Conservation (phyloP, 2,329 filamentous ascomycete species). For the Fusarium sp. region DNA sequence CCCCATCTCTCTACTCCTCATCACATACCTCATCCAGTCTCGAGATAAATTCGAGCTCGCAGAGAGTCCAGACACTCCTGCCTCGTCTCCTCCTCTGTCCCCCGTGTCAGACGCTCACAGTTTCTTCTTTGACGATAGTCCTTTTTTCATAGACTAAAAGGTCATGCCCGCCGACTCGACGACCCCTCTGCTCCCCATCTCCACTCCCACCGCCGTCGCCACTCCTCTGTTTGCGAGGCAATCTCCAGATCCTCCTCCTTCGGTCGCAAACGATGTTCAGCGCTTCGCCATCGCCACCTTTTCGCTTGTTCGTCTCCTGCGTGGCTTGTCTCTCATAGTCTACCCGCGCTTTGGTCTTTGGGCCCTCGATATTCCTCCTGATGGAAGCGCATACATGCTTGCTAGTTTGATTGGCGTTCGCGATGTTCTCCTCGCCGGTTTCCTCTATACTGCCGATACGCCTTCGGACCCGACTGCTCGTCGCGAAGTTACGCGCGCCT, state of each 20-base stretch:
- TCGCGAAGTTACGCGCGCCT: constrained; percentile 46
- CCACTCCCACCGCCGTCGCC: constrained; percentile 37
- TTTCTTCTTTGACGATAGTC: neutral
- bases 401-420: constrained; percentile 48
- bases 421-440: constrained; percentile 46
- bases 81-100: constrained; percentile 1
- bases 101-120: neutral
- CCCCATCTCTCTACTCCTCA: constrained; percentile 16
- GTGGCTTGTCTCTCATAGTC: constrained; percentile 45
- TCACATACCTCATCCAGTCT: constrained; percentile 18
- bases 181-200: constrained; percentile 44
- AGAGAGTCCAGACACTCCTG: constrained; percentile 1
- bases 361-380: constrained; percentile 45
- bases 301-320: constrained; percentile 42
- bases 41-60: constrained; percentile 15
- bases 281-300: constrained; percentile 40
- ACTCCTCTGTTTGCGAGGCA: constrained; percentile 9
- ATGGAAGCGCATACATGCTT: constrained; percentile 45
- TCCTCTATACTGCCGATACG: constrained; percentile 44
- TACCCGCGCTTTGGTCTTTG: constrained; percentile 46
- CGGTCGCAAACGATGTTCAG: constrained; percentile 34
- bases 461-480: constrained; percentile 22
- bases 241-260: constrained; percentile 16
- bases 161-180: constrained; percentile 34
- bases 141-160: constrained; percentile 5